Conservation (phyloP, 306 rosid genomes). For the Abrus pulchellus region DNA sequence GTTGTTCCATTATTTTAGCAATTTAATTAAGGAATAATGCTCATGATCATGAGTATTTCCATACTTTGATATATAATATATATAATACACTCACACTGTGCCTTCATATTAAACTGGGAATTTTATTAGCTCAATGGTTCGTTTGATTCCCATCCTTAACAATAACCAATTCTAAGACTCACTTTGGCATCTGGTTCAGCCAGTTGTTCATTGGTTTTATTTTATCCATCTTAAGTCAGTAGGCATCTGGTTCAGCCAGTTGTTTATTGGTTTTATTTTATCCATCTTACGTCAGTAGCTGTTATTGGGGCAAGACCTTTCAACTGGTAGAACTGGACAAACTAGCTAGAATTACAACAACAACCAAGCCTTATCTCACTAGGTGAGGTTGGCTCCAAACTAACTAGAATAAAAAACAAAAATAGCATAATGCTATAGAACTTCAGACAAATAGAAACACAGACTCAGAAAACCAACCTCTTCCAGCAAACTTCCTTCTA, state of each 20-base stretch:
- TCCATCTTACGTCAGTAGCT: slow-evolving; percentile 25
- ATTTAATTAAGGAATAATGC: slow-evolving; percentile 13
- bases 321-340: background rate
- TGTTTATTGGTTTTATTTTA: slow-evolving; percentile 12
- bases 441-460: slow-evolving; percentile 3
- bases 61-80: background rate
- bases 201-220: slow-evolving; percentile 13
- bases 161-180: slow-evolving; percentile 15
- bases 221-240: slow-evolving; percentile 28
- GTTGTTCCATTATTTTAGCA: background rate
- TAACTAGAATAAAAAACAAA: slow-evolving; percentile 28
- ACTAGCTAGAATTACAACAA: background rate
- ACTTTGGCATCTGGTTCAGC: background rate
- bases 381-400: background rate
- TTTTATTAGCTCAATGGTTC: background rate
- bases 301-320: slow-evolving; percentile 28
- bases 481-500: slow-evolving; percentile 82
- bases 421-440: slow-evolving; percentile 19
- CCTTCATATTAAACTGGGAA: slow-evolving; percentile 9
- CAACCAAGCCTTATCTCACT: no score
- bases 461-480: slow-evolving; percentile 68
- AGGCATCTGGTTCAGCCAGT: background rate
- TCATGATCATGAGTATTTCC: slow-evolving; percentile 3
- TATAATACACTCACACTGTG: background rate
- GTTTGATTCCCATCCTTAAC: background rate